Percentiles rank a stretch among this genome's conserved stretches.
These are phyloP conservation scores for Mariannaea sp. DNA, from an alignment of 2,329 filamentous ascomycete species.

Conservation along the genomic window DNA sequence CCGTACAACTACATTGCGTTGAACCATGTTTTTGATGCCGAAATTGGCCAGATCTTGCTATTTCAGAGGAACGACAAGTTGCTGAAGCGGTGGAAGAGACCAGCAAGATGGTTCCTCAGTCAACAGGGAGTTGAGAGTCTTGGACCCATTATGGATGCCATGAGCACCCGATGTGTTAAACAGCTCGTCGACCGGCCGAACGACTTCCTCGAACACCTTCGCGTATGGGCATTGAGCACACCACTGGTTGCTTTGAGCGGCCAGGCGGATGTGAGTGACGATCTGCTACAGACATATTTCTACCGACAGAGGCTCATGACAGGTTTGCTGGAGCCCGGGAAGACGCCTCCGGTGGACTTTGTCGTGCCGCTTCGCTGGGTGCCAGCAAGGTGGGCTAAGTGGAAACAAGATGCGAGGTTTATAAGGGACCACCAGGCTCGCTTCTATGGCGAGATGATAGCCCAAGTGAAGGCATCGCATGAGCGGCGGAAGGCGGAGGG, in stretches of 20 bases:
- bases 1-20: constrained; percentile 38
- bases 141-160: constrained; percentile 27
- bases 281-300: constrained; percentile 27
- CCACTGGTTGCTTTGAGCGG: constrained; percentile 35
- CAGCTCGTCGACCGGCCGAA: constrained; percentile 25
- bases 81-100: constrained; percentile 30
- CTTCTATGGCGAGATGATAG: constrained; percentile 26
- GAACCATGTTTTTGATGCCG: constrained; percentile 37
- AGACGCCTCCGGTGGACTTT: constrained; percentile 36
- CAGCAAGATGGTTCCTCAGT: constrained; percentile 30
- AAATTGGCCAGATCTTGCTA: constrained; percentile 31
- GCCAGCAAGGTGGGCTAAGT: constrained; percentile 26
- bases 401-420: constrained; percentile 29
- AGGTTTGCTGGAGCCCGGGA: constrained; percentile 33
- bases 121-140: constrained; percentile 27
- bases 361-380: constrained; percentile 30
- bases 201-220: constrained; percentile 24
- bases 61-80: constrained; percentile 30
- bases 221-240: constrained; percentile 33
- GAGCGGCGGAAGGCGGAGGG: constrained; percentile 5
- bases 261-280: constrained; percentile 21
- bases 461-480: constrained; percentile 5
- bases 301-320: constrained; percentile 32
- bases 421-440: constrained; percentile 31
- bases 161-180: constrained; percentile 25